Base-by-base conservation (phyloP, 2,329 filamentous ascomycete genomes). In the Eutypa lata region DNA sequence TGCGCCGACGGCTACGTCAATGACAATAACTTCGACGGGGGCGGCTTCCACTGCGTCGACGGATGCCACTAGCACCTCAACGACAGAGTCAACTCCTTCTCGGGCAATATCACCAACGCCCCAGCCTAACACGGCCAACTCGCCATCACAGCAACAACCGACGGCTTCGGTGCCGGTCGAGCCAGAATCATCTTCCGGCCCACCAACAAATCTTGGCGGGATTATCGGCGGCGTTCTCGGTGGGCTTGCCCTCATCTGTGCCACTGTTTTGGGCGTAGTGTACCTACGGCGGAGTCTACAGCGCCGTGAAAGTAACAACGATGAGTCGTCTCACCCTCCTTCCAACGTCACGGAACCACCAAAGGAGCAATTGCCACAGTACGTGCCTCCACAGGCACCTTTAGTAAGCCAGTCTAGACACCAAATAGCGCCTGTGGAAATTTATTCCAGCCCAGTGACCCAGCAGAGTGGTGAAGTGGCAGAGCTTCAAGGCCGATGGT, bases 191-290 rank as follows among this genome's bases (percentile, higher is more conserved):
- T 31, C 26, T 2, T 7, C 10, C 5, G 28, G 14, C 11, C 37
- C 52, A 0, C 11, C 61, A 2, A 68, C 61, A 48, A 67, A 68
- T 47, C 65, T 55, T 1, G 65, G 64, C 6, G 61, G 63, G 26
- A 72, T 73, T 35, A 56, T 71, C 11, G 69, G 69, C 6, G 71
- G 68, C 5, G 62, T 68, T 2, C 51, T 73, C 13, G 70, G 68
- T 7, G 67, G 69, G 1, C 51, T 37, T 7, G 68, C 63, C 2
- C 58, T 73, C 2, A 16, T 74, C 2, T 70, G 70, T 44, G 50
- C 35, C 16, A 52, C 45, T 31, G 21, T 48, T n/a, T 19, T 52
- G 10, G 50, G 33, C 7, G 24, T 52, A 6, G 45, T 43, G 16
- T 37, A 37, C 13, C 6, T 37, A 37, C 4, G 35, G 35, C 35